Evolutionary conservation across 306 rosid species (phyloP).

Genomic region (Medicago arabica): DNA sequence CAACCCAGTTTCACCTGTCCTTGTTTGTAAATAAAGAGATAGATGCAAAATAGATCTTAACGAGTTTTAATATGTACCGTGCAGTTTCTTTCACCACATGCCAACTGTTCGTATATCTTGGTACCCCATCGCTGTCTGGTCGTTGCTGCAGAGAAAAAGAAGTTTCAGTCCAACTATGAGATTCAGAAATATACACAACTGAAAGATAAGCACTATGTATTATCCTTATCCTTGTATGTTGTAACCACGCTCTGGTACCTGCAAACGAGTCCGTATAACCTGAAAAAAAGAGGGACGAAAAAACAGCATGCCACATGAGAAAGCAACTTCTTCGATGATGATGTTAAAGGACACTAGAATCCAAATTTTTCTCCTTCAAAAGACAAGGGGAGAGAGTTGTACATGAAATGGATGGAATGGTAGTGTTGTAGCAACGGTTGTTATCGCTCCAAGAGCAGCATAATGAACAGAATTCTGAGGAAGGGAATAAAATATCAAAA

Average conservation of each 20-base stretch:
- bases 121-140: constrained; percentile 71
- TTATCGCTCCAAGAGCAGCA: constrained; percentile 79
- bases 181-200: constrained; percentile 27
- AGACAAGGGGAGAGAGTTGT: constrained; percentile 20
- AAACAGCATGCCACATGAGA: constrained; percentile 24
- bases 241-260: constrained; percentile 40
- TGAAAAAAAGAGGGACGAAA: constrained; percentile 32
- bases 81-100: constrained; percentile 58
- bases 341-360: constrained; percentile 40
- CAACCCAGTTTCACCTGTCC: not conserved
- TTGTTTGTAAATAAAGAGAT: constrained; percentile 10
- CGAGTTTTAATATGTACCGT: constrained; percentile 40
- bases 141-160: constrained; percentile 75
- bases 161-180: constrained; percentile 34
- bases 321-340: constrained; percentile 36
- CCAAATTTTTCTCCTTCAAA: constrained; percentile 27
- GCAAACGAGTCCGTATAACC: constrained; percentile 56
- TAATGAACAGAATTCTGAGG: constrained; percentile 77
- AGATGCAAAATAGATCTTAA: constrained; percentile 17
- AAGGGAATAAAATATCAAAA: constrained; percentile 22
- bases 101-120: constrained; percentile 57
- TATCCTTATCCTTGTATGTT: constrained; percentile 16
- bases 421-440: constrained; percentile 61
- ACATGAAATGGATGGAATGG: constrained; percentile 89
- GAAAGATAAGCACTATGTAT: constrained; percentile 14